Conservation (phyloP, 345 rosid genomes). For the Dipteronia sinensis region DNA sequence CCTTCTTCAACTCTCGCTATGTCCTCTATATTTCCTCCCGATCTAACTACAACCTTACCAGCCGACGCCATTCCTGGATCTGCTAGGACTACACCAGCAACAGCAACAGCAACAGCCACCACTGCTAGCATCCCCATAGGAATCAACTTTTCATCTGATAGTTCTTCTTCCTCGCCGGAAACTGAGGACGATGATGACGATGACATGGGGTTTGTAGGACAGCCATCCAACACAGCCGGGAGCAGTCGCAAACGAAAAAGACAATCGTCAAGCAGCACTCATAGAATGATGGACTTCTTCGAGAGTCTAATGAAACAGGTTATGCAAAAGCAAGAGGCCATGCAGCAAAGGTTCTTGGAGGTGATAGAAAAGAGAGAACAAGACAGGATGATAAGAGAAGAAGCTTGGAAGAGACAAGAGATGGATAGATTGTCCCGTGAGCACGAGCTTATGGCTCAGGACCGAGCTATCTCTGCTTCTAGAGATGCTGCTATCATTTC, state of each 20-base stretch:
- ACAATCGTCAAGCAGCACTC: slow-evolving; percentile 29
- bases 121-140: slow-evolving; percentile 30
- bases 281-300: slow-evolving; percentile 72
- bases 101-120: not conserved
- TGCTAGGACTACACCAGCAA: slow-evolving; percentile 11
- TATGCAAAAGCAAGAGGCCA: slow-evolving; percentile 75
- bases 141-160: slow-evolving; percentile 61
- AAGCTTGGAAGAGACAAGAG: slow-evolving; percentile 84
- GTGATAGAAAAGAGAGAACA: slow-evolving; percentile 82
- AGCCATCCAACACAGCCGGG: slow-evolving; percentile 40
- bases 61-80: slow-evolving; percentile 17
- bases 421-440: slow-evolving; percentile 64
- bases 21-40: slow-evolving; percentile 25
- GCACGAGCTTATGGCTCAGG: slow-evolving; percentile 68
- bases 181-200: slow-evolving; percentile 50
- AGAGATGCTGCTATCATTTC: slow-evolving; percentile 68
- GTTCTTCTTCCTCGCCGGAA: slow-evolving; percentile 58
- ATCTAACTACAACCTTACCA: slow-evolving; percentile 5
- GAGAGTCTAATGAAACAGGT: slow-evolving; percentile 70
- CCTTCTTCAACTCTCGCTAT: slow-evolving; percentile 18
- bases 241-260: slow-evolving; percentile 73
- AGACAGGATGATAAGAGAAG: slow-evolving; percentile 74
- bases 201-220: slow-evolving; percentile 39
- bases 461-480: slow-evolving; percentile 64
- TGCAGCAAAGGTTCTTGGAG: slow-evolving; percentile 77